phyloP scores from a whole-genome alignment of 169 alveolate species.

The Plasmodium ovale region DNA sequence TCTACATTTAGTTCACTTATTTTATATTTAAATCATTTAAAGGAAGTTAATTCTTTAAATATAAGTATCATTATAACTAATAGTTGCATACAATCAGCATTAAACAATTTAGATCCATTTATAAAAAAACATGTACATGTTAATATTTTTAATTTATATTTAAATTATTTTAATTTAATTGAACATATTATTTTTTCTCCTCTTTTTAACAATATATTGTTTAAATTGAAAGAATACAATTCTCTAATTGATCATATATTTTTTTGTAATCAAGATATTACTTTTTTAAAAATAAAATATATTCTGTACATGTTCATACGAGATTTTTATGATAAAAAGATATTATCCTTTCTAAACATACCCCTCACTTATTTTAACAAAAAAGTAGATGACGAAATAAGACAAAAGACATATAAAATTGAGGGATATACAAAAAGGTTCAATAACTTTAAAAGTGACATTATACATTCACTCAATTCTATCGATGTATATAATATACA shows the following conservation, averaged over 20 bases:
- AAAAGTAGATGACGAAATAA: too few species aligned
- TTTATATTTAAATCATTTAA: constrained; percentile 42
- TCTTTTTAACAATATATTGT: constrained; percentile 27
- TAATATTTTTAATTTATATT: constrained; percentile 45
- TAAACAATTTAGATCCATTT: constrained; percentile 35
- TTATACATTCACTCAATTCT: neutral
- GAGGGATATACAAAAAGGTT: constrained; percentile 13
- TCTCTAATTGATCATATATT: constrained; percentile 23
- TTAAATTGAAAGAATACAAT: constrained; percentile 49
- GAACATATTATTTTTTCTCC: constrained; percentile 51
- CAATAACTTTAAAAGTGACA: constrained; percentile 3
- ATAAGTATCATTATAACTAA: constrained; percentile 63
- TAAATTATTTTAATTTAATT: constrained; percentile 39
- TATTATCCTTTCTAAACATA: constrained; percentile 31
- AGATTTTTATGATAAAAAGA: constrained; percentile 60
- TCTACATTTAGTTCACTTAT: constrained; percentile 40
- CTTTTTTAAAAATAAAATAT: constrained; percentile 34
- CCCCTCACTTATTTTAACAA: constrained; percentile 28
- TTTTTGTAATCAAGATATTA: constrained; percentile 4
- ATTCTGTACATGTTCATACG: constrained; percentile 47
- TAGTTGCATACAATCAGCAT: constrained; percentile 36
- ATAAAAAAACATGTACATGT: constrained; percentile 48
- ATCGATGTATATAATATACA: constrained; percentile 9
- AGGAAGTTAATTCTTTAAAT: constrained; percentile 35
- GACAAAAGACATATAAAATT: neutral